A percentile compares a stretch with the other conserved stretches of the same genome.
Evolutionary conservation across 2,329 filamentous ascomycete species (phyloP).

Genomic region (Botrytis aclada): DNA sequence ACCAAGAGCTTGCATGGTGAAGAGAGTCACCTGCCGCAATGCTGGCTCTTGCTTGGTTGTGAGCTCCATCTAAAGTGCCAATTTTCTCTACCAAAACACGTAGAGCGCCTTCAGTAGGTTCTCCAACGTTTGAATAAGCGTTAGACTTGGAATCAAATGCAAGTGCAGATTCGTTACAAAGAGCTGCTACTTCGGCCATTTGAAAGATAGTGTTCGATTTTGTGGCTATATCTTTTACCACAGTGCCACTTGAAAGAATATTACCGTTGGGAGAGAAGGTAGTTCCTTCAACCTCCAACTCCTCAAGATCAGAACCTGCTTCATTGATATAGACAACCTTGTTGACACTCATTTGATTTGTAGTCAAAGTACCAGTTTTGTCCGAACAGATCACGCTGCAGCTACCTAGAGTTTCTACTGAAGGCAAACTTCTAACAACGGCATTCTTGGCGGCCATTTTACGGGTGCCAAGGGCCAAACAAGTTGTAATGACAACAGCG

Average conservation of each 20-base stretch:
- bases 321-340: constrained; percentile 83
- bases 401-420: constrained; percentile 95
- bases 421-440: constrained; percentile 91
- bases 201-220: constrained; percentile 75
- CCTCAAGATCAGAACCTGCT: constrained; percentile 70
- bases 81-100: constrained; percentile 92
- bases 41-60: constrained; percentile 50
- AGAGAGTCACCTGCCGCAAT: constrained; percentile 58
- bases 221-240: constrained; percentile 64
- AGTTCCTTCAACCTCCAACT: constrained; percentile 86
- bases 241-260: constrained; percentile 66
- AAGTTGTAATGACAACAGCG: constrained; percentile 98
- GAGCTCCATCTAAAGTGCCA: constrained; percentile 58
- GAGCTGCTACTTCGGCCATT: constrained; percentile 66
- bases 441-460: constrained; percentile 99
- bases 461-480: constrained; percentile 88
- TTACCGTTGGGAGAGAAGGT: constrained; percentile 83
- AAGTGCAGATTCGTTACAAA: constrained; percentile 87
- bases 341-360: constrained; percentile 98
- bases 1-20: constrained; percentile 79
- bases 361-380: constrained; percentile 97
- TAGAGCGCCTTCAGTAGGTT: constrained; percentile 92
- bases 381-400: constrained; percentile 99
- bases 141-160: constrained; percentile 75
- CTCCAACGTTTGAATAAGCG: constrained; percentile 79